Conservation (phyloP, 495 filamentous ascomycete genomes). For the Ascodesmis nigricans region DNA sequence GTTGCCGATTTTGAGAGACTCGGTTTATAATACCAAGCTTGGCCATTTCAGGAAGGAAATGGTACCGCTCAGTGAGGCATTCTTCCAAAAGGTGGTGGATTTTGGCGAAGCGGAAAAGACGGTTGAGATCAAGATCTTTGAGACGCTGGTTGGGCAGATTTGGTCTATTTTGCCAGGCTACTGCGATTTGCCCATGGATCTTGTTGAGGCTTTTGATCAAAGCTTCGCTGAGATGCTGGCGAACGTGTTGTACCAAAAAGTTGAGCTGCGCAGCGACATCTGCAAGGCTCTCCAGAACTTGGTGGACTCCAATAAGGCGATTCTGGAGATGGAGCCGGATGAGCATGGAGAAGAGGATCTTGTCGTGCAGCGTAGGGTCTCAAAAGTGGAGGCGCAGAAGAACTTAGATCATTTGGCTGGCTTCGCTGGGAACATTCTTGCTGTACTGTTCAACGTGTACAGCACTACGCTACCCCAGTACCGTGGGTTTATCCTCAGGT, state of each 20-base stretch:
- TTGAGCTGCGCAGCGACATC: constrained; percentile 62
- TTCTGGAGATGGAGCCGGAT: constrained; percentile 35
- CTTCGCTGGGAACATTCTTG: constrained; percentile 69
- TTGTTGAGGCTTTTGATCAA: constrained; percentile 59
- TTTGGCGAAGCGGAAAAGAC: constrained; percentile 55
- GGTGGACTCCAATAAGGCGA: constrained; percentile 73
- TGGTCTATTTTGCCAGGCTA: constrained; percentile 92
- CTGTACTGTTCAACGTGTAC: constrained; percentile 95
- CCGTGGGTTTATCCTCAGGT: constrained; percentile 68
- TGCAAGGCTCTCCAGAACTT: constrained; percentile 67
- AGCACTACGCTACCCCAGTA: constrained; percentile 84
- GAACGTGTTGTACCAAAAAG: constrained; percentile 79
- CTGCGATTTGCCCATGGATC: constrained; percentile 71
- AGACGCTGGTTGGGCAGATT: constrained; percentile 84
- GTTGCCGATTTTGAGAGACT: constrained; percentile 68
- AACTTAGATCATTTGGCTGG: constrained; percentile 56
- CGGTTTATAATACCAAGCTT: constrained; percentile 63
- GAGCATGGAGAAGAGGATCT: constrained; percentile 39
- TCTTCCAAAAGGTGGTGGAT: constrained; percentile 73
- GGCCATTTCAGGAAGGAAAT: constrained; percentile 66
- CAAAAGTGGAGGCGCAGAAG: constrained; percentile 47
- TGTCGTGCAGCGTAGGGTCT: constrained; percentile 46
- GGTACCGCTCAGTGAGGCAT: constrained; percentile 65
- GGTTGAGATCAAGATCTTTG: constrained; percentile 90
- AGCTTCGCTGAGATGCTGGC: constrained; percentile 75